Conservation (phyloP, 225 moss, liverwort and hornwort genomes). For the Sphagnum contortum region DNA sequence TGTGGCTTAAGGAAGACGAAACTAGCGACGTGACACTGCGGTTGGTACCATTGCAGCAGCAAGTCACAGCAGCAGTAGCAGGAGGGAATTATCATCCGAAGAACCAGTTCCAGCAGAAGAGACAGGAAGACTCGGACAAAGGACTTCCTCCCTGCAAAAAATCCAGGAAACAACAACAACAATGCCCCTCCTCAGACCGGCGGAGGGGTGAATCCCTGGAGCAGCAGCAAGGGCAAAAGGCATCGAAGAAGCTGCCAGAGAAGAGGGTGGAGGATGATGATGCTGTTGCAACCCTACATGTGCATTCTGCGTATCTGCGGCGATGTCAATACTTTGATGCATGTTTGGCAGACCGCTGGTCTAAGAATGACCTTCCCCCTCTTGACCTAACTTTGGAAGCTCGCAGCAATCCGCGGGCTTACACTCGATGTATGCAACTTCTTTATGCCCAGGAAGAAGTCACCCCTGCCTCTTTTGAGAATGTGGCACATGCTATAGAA, state of each 20-base stretch:
- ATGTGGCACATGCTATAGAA: too few relatives aligned
- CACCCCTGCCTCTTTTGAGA: too few relatives aligned
- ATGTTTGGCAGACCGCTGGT: not conserved
- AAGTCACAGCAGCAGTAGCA: not conserved
- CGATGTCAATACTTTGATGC: slow-evolving; percentile 1
- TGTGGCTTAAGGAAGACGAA: slow-evolving; percentile 45
- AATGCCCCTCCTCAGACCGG: not conserved
- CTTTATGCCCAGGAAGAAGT: too few relatives aligned
- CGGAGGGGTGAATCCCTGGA: slow-evolving; percentile 27
- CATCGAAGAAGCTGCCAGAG: slow-evolving; percentile 29
- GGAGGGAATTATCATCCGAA: too few relatives aligned
- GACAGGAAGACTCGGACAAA: slow-evolving; percentile 22
- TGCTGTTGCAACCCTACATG: slow-evolving; percentile 33
- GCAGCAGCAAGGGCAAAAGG: slow-evolving; percentile 20
- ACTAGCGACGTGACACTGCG: slow-evolving; percentile 31
- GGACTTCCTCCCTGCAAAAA: slow-evolving; percentile 22
- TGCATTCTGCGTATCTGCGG: slow-evolving; percentile 36
- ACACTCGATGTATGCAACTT: too few relatives aligned
- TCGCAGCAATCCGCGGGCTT: not conserved
- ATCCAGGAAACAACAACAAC: slow-evolving; percentile 28
- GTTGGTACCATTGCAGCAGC: slow-evolving; percentile 25
- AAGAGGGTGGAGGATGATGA: slow-evolving; percentile 7
- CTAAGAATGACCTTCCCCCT: not conserved
- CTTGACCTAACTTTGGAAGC: not conserved
- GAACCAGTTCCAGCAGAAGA: slow-evolving; percentile 10